Conservation (phyloP, 2,329 filamentous ascomycete genomes). For the Septoria linicola region DNA sequence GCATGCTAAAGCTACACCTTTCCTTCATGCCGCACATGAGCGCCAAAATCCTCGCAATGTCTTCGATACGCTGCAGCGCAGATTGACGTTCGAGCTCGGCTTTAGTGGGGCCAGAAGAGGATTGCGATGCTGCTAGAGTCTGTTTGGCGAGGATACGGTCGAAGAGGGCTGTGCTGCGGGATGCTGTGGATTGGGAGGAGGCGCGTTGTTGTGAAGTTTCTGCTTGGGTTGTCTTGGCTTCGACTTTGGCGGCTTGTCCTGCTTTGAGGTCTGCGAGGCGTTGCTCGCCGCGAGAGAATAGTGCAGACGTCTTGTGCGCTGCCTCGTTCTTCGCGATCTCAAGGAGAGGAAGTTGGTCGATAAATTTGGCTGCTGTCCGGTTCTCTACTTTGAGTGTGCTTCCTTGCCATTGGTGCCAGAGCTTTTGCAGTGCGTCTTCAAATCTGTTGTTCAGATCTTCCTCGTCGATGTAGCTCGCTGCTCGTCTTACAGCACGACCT, state of each 20-base stretch:
- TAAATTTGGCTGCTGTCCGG: conserved; percentile 49
- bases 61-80: conserved; percentile 49
- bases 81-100: conserved; percentile 47
- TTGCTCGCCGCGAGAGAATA: conserved; percentile 65
- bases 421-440: conserved; percentile 46
- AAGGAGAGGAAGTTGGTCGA: conserved; percentile 58
- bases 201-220: conserved; percentile 4
- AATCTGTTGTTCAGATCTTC: conserved; percentile 51
- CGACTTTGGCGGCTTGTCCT: conserved; percentile 32
- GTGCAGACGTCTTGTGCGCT: conserved; percentile 52
- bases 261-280: conserved; percentile 68
- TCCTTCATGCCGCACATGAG: conserved; percentile 41
- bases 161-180: conserved; percentile 48
- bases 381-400: conserved; percentile 41
- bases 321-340: conserved; percentile 55
- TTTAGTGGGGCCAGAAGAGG: conserved; percentile 39
- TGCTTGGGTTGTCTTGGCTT: conserved; percentile 8
- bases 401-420: conserved; percentile 46
- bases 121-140: conserved; percentile 32
- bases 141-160: conserved; percentile 55
- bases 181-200: conserved; percentile 39
- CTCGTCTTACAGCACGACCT: conserved; percentile 24
- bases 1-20: conserved; percentile 48
- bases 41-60: conserved; percentile 46
- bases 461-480: conserved; percentile 34